Conservation (phyloP, 495 filamentous ascomycete species). For the Talaromyces stipitatus region DNA sequence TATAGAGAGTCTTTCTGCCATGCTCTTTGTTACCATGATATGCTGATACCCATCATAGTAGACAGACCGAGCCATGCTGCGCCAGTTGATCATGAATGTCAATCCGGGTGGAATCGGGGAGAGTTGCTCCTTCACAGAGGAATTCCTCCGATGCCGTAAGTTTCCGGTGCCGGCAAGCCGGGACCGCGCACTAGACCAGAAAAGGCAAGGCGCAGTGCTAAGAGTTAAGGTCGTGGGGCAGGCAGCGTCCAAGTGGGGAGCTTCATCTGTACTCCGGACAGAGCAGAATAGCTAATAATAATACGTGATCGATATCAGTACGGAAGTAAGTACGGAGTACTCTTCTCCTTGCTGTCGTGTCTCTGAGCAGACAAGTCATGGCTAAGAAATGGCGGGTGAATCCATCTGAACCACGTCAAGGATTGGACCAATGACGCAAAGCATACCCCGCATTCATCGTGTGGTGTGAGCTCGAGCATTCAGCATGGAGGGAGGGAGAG, state of each 20-base stretch:
- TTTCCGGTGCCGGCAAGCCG: constrained; percentile 1
- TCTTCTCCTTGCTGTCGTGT: neutral
- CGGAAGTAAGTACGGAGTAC: neutral
- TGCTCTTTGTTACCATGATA: too few relatives aligned
- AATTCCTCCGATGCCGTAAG: neutral
- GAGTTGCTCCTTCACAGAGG: neutral
- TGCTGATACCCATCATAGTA: too few relatives aligned
- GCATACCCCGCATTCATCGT: constrained; percentile 4
- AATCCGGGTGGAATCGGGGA: neutral
- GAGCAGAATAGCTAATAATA: neutral
- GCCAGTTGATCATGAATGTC: too few relatives aligned
- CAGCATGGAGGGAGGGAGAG: too few relatives aligned
- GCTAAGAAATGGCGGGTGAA: too few relatives aligned
- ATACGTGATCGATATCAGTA: neutral
- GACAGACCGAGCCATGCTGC: too few relatives aligned
- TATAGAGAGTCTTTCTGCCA: too few relatives aligned
- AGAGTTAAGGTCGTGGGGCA: constrained; percentile 2
- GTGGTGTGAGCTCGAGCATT: neutral
- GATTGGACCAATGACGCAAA: constrained; percentile 5
- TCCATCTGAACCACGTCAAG: too few relatives aligned
- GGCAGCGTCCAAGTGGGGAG: neutral
- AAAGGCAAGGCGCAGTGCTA: neutral
- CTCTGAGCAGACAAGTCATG: neutral
- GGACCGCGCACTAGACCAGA: neutral
- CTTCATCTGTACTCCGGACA: neutral